phyloP scores from a whole-genome alignment of 176 grass and related monocot genomes.

The Aegilops sharonensis region DNA sequence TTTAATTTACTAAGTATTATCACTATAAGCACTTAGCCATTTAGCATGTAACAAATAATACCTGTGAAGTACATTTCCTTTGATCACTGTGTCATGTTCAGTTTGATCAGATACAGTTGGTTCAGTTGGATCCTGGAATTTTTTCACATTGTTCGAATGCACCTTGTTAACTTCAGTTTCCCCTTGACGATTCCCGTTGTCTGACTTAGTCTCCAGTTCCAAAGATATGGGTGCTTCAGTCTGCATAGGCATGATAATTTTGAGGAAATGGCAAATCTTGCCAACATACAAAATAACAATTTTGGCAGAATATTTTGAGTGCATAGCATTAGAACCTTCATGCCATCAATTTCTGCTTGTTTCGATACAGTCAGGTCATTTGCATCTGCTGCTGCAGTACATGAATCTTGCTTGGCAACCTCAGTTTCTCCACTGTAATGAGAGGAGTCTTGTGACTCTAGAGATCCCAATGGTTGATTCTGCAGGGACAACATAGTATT shows the following conservation, averaged over 20 bases:
- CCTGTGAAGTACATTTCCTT: conserved; percentile 40
- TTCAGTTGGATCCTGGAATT: conserved; percentile 22
- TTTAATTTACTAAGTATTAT: background rate
- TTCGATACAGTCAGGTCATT: conserved; percentile 3
- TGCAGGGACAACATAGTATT: conserved; percentile 18
- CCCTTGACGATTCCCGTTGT: conserved; percentile 21
- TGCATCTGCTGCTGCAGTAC: background rate
- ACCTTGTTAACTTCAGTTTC: conserved; percentile 21
- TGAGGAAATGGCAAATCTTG: conserved; percentile 15
- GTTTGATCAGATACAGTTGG: conserved; percentile 28
- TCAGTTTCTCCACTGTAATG: conserved; percentile 13
- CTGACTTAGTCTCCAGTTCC: conserved; percentile 29
- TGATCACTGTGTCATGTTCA: conserved; percentile 21
- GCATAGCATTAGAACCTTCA: conserved; percentile 19
- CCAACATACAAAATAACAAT: conserved; percentile 28
- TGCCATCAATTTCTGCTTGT: conserved; percentile 15
- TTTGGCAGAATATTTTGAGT: background rate
- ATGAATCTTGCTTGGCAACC: conserved; percentile 22
- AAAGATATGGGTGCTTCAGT: conserved; percentile 26
- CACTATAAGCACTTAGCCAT: conserved; percentile 21
- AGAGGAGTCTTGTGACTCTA: background rate
- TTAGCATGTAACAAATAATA: conserved; percentile 41
- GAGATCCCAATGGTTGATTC: conserved; percentile 1
- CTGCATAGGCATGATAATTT: conserved; percentile 38
- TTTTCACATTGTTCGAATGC: conserved; percentile 17